phyloP scores from a whole-genome alignment of 2,329 filamentous ascomycete genomes.

The Periconia macrospinosa region DNA sequence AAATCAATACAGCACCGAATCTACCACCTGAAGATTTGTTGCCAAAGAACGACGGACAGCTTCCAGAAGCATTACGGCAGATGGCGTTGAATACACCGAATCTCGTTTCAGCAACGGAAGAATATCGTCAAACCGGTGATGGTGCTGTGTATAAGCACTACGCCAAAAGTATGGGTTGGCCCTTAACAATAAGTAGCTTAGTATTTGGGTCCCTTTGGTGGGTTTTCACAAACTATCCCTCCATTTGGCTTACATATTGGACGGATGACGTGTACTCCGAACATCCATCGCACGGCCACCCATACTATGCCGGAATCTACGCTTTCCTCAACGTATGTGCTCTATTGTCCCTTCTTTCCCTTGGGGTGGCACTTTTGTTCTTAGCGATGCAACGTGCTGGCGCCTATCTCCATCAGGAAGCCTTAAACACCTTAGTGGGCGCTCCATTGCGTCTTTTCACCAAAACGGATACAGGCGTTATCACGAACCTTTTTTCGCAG shows the following conservation, averaged over 20 bases:
- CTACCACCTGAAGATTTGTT: background rate
- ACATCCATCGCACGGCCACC: constrained; percentile 3
- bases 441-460: constrained; percentile 17
- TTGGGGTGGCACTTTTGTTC: constrained; percentile 31
- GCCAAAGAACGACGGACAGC: background rate
- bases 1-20: background rate
- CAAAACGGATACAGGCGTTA: constrained; percentile 14
- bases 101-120: background rate
- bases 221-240: constrained; percentile 15
- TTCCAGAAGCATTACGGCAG: background rate
- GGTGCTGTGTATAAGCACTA: constrained; percentile 16
- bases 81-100: background rate
- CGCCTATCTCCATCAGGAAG: constrained; percentile 47
- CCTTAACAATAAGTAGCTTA: background rate
- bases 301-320: constrained; percentile 16
- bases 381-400: constrained; percentile 33
- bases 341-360: constrained; percentile 9
- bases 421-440: constrained; percentile 35
- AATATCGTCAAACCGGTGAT: constrained; percentile 11
- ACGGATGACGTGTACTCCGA: constrained; percentile 4
- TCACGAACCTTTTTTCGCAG: constrained; percentile 31
- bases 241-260: constrained; percentile 17
- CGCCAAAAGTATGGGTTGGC: constrained; percentile 10
- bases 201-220: constrained; percentile 11
- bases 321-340: constrained; percentile 10